phyloP scores from a whole-genome alignment of 345 rosid genomes.

The Melaleuca alternifolia region DNA sequence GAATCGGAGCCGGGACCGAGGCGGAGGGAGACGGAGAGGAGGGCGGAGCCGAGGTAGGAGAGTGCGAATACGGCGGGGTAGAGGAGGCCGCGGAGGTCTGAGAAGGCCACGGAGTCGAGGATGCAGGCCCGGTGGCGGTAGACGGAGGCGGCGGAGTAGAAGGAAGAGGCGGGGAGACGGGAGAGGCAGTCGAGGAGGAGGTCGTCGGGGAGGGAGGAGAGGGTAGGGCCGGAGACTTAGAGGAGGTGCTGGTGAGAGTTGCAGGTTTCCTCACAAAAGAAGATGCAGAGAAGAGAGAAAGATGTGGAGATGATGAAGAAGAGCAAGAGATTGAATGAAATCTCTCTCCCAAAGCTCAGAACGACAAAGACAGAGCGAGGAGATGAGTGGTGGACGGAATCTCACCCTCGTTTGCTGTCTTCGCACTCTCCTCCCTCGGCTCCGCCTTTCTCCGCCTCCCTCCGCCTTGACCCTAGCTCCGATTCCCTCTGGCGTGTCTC shows the following conservation, averaged over 20 bases:
- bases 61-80: conserved; percentile 50
- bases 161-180: conserved; percentile 54
- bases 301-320: background rate
- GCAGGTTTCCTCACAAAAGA: conserved; percentile 61
- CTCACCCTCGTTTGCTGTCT: no score
- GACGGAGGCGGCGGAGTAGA: conserved; percentile 52
- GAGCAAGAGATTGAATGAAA: background rate
- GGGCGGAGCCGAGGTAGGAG: conserved; percentile 32
- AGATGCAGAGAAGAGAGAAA: background rate
- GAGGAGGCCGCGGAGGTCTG: conserved; percentile 47
- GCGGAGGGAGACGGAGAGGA: conserved; percentile 39
- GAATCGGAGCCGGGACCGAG: background rate
- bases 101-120: conserved; percentile 51
- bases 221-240: conserved; percentile 1
- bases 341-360: background rate
- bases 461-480: no score
- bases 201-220: conserved; percentile 70
- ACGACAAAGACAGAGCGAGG: background rate
- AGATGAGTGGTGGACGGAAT: background rate
- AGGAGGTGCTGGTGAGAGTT: conserved; percentile 31
- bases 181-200: conserved; percentile 71
- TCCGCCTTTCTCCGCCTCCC: no score
- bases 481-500: no score
- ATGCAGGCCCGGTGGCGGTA: conserved; percentile 85
- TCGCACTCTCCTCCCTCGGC: no score